Evolutionary conservation across 2,329 filamentous ascomycete species (phyloP).

Genomic region (Emergomyces africanus): DNA sequence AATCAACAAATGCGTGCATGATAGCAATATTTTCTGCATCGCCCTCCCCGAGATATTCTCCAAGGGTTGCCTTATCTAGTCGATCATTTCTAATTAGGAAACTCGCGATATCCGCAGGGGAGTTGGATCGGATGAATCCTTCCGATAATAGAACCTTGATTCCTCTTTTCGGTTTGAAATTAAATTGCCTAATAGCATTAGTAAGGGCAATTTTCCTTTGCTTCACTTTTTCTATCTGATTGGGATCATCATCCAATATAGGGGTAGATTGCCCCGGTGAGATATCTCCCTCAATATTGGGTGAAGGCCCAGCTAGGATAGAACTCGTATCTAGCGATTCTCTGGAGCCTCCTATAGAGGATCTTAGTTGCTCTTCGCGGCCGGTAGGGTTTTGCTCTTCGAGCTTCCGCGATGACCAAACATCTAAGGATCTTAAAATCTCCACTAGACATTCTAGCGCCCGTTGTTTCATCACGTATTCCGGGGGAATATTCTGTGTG

Average conservation of each 20-base stretch:
- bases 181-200: slow-evolving; percentile 84
- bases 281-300: slow-evolving; percentile 45
- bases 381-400: slow-evolving; percentile 30
- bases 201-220: slow-evolving; percentile 83
- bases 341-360: slow-evolving; percentile 48
- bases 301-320: slow-evolving; percentile 43
- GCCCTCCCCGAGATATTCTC: slow-evolving; percentile 89
- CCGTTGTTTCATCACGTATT: slow-evolving; percentile 83
- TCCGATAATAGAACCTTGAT: slow-evolving; percentile 73
- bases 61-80: slow-evolving; percentile 82
- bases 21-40: slow-evolving; percentile 88
- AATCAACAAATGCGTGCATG: slow-evolving; percentile 96
- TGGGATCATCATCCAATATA: slow-evolving; percentile 74
- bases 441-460: slow-evolving; percentile 82
- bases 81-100: slow-evolving; percentile 74
- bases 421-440: slow-evolving; percentile 75
- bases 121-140: slow-evolving; percentile 72
- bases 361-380: slow-evolving; percentile 21
- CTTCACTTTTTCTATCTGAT: slow-evolving; percentile 88
- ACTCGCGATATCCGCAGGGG: slow-evolving; percentile 65
- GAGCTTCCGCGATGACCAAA: slow-evolving; percentile 68
- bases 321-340: slow-evolving; percentile 60
- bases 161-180: slow-evolving; percentile 93
- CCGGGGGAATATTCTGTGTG: slow-evolving; percentile 60
- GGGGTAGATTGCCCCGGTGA: slow-evolving; percentile 52